Conservation (phyloP, 106 monocot genomes). For the Acorus calamus region DNA sequence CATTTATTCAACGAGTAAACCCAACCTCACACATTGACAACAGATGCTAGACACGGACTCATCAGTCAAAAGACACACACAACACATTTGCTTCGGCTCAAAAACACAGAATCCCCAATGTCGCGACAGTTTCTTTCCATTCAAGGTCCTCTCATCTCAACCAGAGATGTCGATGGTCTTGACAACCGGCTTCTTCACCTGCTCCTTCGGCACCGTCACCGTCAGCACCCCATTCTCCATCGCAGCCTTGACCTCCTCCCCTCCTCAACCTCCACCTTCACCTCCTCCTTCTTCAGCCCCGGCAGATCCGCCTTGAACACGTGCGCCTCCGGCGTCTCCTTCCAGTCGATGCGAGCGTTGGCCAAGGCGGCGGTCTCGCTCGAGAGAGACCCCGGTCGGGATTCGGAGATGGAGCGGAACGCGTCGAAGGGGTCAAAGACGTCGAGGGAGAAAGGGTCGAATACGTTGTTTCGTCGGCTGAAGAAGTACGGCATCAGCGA, state of each 20-base stretch:
- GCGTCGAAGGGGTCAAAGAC: constrained; percentile 7
- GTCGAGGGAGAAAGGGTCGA: too few species aligned
- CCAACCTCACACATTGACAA: too few species aligned
- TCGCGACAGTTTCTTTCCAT: too few species aligned
- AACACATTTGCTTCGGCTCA: too few species aligned
- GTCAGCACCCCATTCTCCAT: constrained; percentile 15
- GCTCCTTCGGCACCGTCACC: constrained; percentile 12
- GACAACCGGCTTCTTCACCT: constrained; percentile 4
- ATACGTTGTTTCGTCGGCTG: not conserved
- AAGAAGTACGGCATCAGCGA: constrained; percentile 9
- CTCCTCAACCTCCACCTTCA: constrained; percentile 7
- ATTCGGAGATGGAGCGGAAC: too few species aligned
- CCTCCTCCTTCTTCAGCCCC: constrained; percentile 9
- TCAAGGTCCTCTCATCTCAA: too few species aligned
- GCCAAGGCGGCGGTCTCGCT: constrained; percentile 6
- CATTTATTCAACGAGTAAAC: too few species aligned
- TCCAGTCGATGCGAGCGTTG: constrained; percentile 14
- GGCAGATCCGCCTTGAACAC: constrained; percentile 19
- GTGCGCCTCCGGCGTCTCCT: constrained; percentile 15
- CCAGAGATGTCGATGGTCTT: constrained; percentile 11
- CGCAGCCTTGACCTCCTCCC: constrained; percentile 6
- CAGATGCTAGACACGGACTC: too few species aligned
- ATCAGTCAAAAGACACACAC: too few species aligned
- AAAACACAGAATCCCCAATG: too few species aligned
- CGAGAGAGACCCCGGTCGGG: too few species aligned